These are phyloP conservation scores for Paraglomus brasilianum DNA, from an alignment of 192 early-diverging fungal genomes.

Conservation along the genomic window DNA sequence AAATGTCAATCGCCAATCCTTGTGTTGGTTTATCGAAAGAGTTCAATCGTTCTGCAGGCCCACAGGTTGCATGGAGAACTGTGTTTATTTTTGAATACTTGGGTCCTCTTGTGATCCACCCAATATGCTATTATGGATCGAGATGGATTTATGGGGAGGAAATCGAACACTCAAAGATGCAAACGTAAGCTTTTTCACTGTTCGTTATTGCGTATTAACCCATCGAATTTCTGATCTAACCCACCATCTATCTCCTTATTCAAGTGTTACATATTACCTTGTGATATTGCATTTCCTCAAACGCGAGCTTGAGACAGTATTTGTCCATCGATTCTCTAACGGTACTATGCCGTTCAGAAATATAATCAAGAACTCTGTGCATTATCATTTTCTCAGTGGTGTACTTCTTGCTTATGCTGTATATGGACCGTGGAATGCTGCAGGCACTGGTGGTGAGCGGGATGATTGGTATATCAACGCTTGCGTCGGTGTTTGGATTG, in stretches of 20 bases:
- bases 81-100: constrained; percentile 94
- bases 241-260: background rate
- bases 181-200: constrained; percentile 44
- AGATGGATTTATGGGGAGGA: constrained; percentile 63
- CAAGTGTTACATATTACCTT: constrained; percentile 63
- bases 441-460: constrained; percentile 50
- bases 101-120: constrained; percentile 86
- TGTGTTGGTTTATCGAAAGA: background rate
- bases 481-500: constrained; percentile 55
- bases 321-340: constrained; percentile 91
- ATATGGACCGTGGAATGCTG: constrained; percentile 76
- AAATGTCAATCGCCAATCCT: background rate
- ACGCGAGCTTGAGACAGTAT: constrained; percentile 89
- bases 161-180: constrained; percentile 72
- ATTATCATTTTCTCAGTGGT: constrained; percentile 90
- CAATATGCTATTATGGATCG: constrained; percentile 77
- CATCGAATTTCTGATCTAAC: background rate
- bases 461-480: constrained; percentile 42
- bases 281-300: constrained; percentile 87
- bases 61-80: constrained; percentile 91
- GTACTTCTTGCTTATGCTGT: constrained; percentile 83
- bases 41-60: constrained; percentile 44
- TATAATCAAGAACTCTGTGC: constrained; percentile 92
- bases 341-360: constrained; percentile 95
- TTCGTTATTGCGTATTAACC: background rate